Evolutionary conservation across 108 stramenopile species (phyloP).

Genomic region (Skeletonema potamos): DNA sequence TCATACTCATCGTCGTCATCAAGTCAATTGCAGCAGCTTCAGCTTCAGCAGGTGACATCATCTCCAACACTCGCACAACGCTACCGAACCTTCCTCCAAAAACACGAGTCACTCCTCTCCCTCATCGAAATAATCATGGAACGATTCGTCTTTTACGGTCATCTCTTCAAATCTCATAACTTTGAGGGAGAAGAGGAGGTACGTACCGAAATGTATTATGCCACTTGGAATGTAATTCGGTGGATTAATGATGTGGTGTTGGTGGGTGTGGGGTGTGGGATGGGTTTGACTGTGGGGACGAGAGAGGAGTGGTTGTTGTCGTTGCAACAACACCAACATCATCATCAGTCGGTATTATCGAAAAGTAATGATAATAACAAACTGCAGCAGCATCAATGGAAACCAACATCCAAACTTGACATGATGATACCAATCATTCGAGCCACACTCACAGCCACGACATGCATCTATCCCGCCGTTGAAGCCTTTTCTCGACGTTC

Average conservation of each 20-base stretch:
- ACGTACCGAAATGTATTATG: slow-evolving; percentile 34
- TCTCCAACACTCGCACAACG: slow-evolving; percentile 18
- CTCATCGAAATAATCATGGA: slow-evolving; percentile 42
- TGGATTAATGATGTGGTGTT: slow-evolving; percentile 39
- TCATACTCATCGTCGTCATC: neutral
- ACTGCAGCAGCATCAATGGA: neutral
- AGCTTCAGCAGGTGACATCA: slow-evolving; percentile 7
- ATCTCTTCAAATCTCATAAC: slow-evolving; percentile 13
- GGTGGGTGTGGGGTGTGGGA: slow-evolving; percentile 34
- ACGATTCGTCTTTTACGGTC: slow-evolving; percentile 35
- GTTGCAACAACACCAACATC: neutral
- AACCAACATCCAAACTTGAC: neutral
- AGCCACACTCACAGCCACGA: slow-evolving; percentile 30
- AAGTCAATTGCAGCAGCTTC: slow-evolving; percentile 13
- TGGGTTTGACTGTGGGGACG: slow-evolving; percentile 31
- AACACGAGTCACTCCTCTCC: slow-evolving; percentile 22
- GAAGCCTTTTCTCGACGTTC: slow-evolving; percentile 36
- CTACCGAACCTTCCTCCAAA: slow-evolving; percentile 22
- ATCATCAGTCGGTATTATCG: too few species aligned
- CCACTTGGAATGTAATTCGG: slow-evolving; percentile 33
- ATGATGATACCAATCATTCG: slow-evolving; percentile 27
- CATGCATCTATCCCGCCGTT: slow-evolving; percentile 38
- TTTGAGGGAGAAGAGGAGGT: slow-evolving; percentile 19
- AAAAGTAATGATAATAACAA: neutral
- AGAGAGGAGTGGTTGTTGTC: slow-evolving; percentile 31